Evolutionary conservation across 2,329 filamentous ascomycete species (phyloP).

Genomic region (Aulographum hederae): DNA sequence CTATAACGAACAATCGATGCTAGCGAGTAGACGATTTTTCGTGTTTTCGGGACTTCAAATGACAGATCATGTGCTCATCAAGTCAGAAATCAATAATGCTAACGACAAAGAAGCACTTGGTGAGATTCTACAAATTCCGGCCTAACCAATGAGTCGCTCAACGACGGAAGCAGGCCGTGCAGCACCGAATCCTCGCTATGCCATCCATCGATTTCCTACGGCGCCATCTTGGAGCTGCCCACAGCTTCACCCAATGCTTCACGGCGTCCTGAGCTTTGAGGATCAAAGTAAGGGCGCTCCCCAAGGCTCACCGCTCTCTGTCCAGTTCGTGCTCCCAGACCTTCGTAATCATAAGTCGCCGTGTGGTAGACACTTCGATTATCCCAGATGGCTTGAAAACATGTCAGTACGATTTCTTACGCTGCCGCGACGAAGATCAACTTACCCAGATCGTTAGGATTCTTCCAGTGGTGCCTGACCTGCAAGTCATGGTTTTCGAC

Average conservation of each 20-base stretch:
- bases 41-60: too few relatives aligned
- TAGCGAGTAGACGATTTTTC: too few relatives aligned
- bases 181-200: too few relatives aligned
- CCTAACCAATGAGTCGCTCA: too few relatives aligned
- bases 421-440: not conserved
- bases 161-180: too few relatives aligned
- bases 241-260: constrained; percentile 17
- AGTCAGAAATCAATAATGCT: too few relatives aligned
- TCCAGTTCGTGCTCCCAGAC: constrained; percentile 30
- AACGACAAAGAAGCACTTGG: too few relatives aligned
- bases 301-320: constrained; percentile 36
- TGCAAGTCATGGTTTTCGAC: constrained; percentile 32
- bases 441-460: constrained; percentile 27
- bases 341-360: constrained; percentile 44
- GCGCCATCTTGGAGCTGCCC: too few relatives aligned
- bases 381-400: constrained; percentile 40
- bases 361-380: constrained; percentile 41
- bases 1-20: too few relatives aligned
- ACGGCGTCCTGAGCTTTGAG: constrained; percentile 26
- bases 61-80: too few relatives aligned
- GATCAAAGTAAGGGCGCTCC: constrained; percentile 35
- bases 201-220: too few relatives aligned
- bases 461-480: constrained; percentile 30
- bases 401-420: not conserved
- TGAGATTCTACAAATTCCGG: too few relatives aligned